Evolutionary conservation across 305 asterid species (phyloP).

Genomic region (Solanum hybrid): DNA sequence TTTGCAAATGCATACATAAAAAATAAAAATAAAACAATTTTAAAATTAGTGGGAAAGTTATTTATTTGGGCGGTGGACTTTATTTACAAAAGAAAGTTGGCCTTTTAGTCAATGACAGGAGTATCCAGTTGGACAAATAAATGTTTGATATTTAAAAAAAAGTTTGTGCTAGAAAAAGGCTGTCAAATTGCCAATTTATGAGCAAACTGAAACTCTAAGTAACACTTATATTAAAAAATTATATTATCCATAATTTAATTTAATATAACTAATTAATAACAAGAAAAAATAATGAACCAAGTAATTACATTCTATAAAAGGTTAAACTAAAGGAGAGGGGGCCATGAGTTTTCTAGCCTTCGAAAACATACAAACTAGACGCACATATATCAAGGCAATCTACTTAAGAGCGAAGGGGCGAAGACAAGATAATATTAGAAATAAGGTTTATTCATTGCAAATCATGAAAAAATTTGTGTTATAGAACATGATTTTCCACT

Average conservation of each 20-base stretch:
- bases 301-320: no score
- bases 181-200: not conserved
- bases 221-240: not conserved
- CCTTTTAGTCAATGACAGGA: not conserved
- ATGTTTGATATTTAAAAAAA: not conserved
- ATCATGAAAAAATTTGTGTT: rapidly evolving
- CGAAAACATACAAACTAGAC: no score
- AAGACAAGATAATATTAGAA: no score
- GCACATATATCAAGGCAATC: no score
- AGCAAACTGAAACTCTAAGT: not conserved
- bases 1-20: not conserved
- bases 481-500: rapidly evolving
- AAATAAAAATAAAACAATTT: not conserved
- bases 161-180: not conserved
- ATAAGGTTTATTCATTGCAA: not conserved
- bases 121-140: not conserved
- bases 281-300: no score
- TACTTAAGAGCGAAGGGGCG: no score
- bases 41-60: not conserved
- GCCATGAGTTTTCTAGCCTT: no score
- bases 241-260: not conserved
- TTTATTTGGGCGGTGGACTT: conserved; percentile 3
- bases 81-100: not conserved
- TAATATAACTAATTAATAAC: no score
- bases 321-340: no score